Base-by-base conservation (phyloP, 1,284 basidiomycete genomes). In the Ceratobasidium sp. region DNA sequence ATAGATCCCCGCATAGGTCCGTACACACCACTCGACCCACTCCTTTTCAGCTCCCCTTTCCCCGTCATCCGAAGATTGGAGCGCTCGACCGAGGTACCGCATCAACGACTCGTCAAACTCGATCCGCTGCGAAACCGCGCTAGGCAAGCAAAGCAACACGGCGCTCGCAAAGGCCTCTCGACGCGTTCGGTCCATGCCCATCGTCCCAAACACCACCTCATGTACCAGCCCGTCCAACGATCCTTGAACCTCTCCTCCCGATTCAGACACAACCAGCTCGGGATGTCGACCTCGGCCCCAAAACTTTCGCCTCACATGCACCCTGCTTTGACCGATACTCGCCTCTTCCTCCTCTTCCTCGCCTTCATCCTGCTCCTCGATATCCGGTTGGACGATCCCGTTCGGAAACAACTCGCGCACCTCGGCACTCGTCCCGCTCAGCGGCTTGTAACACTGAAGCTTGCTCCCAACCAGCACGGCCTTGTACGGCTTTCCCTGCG, bases 201-300 rank as follows among this genome's bases (percentile, higher is more conserved):
- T 91, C 0, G 92, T 94, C n/a, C 89, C 91, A 83, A 95, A 95
- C 13, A 94, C 90, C 6, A 90, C 86, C 84, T 95, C 94, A 82
- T 96, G 94, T 0, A 93, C 86, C 12, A 95, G 87, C 1, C 94
- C 93, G 83, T 95, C 94, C 58, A 92, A 89, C 0, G 90, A 91
- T 1, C 94, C 94, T 64, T 88, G 90, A 81, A 89, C 86, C 42
- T 94, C 86, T 20, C 81, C 84, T 5, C n/a, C n/a, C n/a, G n/a
- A n/a, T n/a, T 86, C 88, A 10, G 83, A 85, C 44, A 87, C 79
- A 3, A 89, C 85, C 13, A 95, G 85, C 78, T 93, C 91, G 13
- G 94, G 94, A 85, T 95, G 94, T 3, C 89, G 91, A 66, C 87
- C 87, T 76, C 92, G 87, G 9, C 94, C 94, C 93, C 94, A 95